Evolutionary conservation across 2,329 filamentous ascomycete species (phyloP).

Genomic region (Aspergillus clavatus): DNA sequence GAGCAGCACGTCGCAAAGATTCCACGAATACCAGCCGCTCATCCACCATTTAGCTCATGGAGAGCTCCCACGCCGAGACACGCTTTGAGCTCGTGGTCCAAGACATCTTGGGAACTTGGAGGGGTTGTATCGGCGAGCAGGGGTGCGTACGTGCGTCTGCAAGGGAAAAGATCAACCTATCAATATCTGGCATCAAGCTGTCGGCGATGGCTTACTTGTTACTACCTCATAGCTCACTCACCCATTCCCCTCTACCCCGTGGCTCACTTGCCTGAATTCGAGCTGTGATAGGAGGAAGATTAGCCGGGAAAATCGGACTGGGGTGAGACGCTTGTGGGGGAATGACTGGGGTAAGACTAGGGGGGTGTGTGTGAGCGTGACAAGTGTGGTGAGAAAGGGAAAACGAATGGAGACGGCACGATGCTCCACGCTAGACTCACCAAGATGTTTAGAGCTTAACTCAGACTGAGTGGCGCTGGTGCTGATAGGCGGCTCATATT

Average conservation of each 20-base stretch:
- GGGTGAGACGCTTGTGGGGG: too few species aligned
- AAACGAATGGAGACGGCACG: background rate
- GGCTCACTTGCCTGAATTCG: too few species aligned
- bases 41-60: background rate
- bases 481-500: too few species aligned
- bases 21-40: slow-evolving; percentile 6
- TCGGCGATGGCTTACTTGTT: too few species aligned
- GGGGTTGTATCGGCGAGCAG: background rate
- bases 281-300: too few species aligned
- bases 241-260: too few species aligned
- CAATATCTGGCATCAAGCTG: background rate
- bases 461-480: background rate
- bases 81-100: background rate
- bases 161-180: background rate
- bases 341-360: background rate
- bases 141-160: background rate
- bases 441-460: background rate
- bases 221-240: too few species aligned
- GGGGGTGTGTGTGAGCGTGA: too few species aligned
- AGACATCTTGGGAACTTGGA: too few species aligned
- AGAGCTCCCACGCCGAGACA: background rate
- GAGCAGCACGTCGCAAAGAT: background rate
- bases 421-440: background rate
- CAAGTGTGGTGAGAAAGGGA: too few species aligned
- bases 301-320: too few species aligned